A percentile compares a stretch with the other conserved stretches of the same genome.
phyloP scores from a whole-genome alignment of 2,329 filamentous ascomycete genomes.

The Exophiala oligosperma region DNA sequence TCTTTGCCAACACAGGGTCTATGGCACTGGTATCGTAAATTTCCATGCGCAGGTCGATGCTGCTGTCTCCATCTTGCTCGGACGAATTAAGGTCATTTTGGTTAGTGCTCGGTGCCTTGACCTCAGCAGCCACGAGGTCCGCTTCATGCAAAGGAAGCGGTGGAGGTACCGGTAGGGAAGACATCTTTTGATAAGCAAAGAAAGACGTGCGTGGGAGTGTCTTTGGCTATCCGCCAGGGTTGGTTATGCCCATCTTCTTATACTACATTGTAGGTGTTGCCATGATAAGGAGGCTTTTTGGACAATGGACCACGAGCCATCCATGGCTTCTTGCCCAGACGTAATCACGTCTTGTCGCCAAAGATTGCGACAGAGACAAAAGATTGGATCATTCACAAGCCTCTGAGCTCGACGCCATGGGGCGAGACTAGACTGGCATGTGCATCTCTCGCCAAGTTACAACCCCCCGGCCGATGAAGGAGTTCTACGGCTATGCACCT shows the following conservation, averaged over 20 bases:
- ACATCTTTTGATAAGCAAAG: background rate
- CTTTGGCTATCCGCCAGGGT: background rate
- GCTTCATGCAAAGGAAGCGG: slow-evolving; percentile 9
- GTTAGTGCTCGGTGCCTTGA: background rate
- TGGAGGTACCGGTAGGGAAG: slow-evolving; percentile 1
- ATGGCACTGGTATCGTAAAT: slow-evolving; percentile 25
- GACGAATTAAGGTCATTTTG: slow-evolving; percentile 2
- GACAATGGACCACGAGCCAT: background rate
- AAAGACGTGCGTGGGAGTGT: background rate
- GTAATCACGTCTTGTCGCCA: slow-evolving; percentile 7
- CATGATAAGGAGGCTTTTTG: background rate
- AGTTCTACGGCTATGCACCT: too few species aligned
- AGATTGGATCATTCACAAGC: background rate
- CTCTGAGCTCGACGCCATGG: too few species aligned
- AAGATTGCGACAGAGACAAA: slow-evolving; percentile 8
- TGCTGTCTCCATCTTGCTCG: slow-evolving; percentile 13
- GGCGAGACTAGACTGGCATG: slow-evolving; percentile 27
- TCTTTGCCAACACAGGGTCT: slow-evolving; percentile 39
- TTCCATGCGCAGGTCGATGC: slow-evolving; percentile 18
- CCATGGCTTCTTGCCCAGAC: background rate
- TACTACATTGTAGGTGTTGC: background rate
- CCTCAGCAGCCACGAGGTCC: slow-evolving; percentile 4
- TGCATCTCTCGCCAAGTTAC: slow-evolving; percentile 27
- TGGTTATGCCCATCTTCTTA: background rate
- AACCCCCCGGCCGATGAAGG: background rate